Base-by-base conservation (phyloP, 345 rosid genomes). In the Trapa bicornis region DNA sequence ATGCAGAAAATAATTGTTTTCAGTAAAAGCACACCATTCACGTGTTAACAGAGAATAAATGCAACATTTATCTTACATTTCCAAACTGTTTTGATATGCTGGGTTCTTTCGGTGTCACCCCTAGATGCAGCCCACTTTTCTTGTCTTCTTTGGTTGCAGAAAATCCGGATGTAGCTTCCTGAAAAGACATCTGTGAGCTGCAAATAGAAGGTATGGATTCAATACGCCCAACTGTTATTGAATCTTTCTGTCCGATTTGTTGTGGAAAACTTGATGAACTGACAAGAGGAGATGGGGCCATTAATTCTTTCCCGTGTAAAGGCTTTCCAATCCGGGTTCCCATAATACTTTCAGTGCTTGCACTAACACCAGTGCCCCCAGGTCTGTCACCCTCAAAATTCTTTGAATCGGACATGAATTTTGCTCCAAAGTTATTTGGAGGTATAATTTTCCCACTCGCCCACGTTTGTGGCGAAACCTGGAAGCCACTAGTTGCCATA, bases 81-180 rank as follows among this genome's bases (percentile, higher is more conserved):
- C 86, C 81, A 78, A 82, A 83, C 75, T 90, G 89, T 73, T 86
- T 88, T 69, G 87, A 81, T 70, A 85, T 72, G 76, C 75, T 77
- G 56, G 88, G 84, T 73, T 87, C 91, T 37, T 80, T 77, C 74
- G 70, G 82, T 60, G 61, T 56, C 68, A 75, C 43, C 71, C 79
- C 84, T 64, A 81, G 66, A 54, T 64, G 77, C 42, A 74, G 75
- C 57, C 66, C 71, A 65, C 61, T 56, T 77, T 69, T 88, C 66
- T 72, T 74, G 70, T 80, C 75, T 68, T 79, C 82, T 68, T 72
- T 76, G 72, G 67, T 83, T 70, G 74, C 67, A 71, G 87, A 70
- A 72, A 80, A 84, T 52, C 83, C 94, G 8, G 73, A 73, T 61
- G 86, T 75, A 76, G 76, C 76, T 67, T 77, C 79, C 73, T 76